phyloP scores from a whole-genome alignment of 495 filamentous ascomycete species.

The Bathelium albidoporum region DNA sequence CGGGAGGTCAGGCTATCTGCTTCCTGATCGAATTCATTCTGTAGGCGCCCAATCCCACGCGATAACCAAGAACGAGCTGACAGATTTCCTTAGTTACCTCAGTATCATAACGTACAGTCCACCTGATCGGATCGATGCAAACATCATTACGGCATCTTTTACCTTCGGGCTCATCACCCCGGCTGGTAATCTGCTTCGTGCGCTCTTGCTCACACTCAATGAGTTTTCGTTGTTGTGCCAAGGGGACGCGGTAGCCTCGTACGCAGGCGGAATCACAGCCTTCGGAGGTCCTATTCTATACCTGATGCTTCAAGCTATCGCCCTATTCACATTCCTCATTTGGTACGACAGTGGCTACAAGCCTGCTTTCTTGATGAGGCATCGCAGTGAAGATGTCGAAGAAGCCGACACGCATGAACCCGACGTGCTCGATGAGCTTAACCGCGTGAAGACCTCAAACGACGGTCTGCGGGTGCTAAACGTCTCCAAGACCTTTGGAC shows the following conservation, averaged over 20 bases:
- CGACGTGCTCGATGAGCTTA: conserved; percentile 39
- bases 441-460: conserved; percentile 37
- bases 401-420: conserved; percentile 35
- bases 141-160: conserved; percentile 55
- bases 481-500: conserved; percentile 64
- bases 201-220: conserved; percentile 66
- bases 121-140: conserved; percentile 46
- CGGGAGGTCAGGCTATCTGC: conserved; percentile 58
- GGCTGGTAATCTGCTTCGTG: conserved; percentile 53
- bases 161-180: conserved; percentile 58
- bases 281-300: conserved; percentile 76
- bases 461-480: conserved; percentile 67
- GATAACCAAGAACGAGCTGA: too few species aligned
- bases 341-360: conserved; percentile 60
- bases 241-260: conserved; percentile 46
- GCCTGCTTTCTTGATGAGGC: conserved; percentile 34
- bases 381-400: conserved; percentile 35
- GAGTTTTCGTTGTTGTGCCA: conserved; percentile 64
- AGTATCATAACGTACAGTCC: conserved; percentile 57
- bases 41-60: conserved; percentile 6
- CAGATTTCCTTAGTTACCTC: background rate
- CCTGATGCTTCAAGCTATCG: conserved; percentile 54
- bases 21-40: conserved; percentile 64
- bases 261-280: conserved; percentile 58
- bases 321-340: conserved; percentile 57